Evolutionary conservation across 1,284 basidiomycete genomes (phyloP).

Genomic region (Inonotus hispidus): DNA sequence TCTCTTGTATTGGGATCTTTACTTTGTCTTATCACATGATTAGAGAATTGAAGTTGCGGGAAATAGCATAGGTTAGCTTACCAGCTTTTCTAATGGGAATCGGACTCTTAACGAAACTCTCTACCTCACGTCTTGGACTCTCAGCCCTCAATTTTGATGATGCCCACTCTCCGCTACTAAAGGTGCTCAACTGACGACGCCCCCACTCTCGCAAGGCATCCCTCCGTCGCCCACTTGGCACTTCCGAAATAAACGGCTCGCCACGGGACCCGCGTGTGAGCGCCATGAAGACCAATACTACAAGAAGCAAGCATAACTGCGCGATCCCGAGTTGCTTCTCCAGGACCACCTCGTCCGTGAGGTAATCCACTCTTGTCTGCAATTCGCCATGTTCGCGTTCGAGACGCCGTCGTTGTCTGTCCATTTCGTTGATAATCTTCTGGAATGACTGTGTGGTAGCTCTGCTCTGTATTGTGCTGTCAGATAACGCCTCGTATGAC

Average conservation of each 20-base stretch:
- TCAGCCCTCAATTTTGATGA: conserved; percentile 31
- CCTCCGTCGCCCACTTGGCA: conserved; percentile 22
- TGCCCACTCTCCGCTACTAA: conserved; percentile 48
- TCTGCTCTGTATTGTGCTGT: conserved; percentile 41
- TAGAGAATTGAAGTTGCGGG: neutral
- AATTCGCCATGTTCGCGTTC: conserved; percentile 69
- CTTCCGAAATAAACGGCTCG: conserved; percentile 31
- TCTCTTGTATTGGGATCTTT: neutral
- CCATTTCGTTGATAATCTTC: conserved; percentile 63
- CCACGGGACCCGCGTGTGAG: conserved; percentile 74
- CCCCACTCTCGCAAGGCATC: conserved; percentile 47
- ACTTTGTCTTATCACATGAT: neutral
- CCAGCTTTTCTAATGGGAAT: conserved; percentile 10
- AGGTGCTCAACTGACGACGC: conserved; percentile 41
- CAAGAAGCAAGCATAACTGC: conserved; percentile 73
- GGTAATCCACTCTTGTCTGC: conserved; percentile 57
- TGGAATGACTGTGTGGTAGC: conserved; percentile 63
- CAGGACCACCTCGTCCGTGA: conserved; percentile 74
- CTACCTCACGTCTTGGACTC: conserved; percentile 27
- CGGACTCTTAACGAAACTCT: conserved; percentile 7
- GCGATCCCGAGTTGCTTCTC: conserved; percentile 83
- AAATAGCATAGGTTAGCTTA: neutral
- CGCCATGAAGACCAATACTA: conserved; percentile 77
- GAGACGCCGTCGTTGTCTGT: conserved; percentile 59
- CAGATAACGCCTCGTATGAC: conserved; percentile 3